Percentiles rank a stretch among this genome's conserved stretches.
Evolutionary conservation across 2,329 filamentous ascomycete genomes (phyloP).

Genomic region (Ascocoryne sarcoides): DNA sequence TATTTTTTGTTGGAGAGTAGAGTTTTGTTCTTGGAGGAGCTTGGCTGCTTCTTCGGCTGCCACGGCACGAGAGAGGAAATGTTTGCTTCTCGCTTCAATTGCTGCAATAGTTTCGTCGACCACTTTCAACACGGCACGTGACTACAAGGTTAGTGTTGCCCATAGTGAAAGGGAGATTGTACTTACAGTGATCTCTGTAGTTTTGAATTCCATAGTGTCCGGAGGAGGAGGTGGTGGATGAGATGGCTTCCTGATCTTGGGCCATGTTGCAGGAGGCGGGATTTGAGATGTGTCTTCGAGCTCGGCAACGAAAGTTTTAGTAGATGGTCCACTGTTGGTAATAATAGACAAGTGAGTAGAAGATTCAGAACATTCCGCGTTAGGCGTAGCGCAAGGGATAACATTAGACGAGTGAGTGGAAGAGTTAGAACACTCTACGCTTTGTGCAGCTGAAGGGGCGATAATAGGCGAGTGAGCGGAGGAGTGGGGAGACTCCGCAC

Average conservation of each 20-base stretch:
- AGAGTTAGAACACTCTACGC: background rate
- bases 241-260: background rate
- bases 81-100: slow-evolving; percentile 21
- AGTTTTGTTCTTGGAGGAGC: slow-evolving; percentile 17
- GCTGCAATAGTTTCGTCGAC: slow-evolving; percentile 21
- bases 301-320: slow-evolving; percentile 15
- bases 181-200: slow-evolving; percentile 4
- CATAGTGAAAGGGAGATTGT: background rate
- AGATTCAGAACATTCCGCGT: background rate
- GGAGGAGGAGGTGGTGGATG: background rate
- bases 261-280: background rate
- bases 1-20: background rate
- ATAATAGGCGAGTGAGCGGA: slow-evolving; percentile 7
- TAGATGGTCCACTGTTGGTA: no score
- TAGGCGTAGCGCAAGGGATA: background rate
- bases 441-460: background rate
- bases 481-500: slow-evolving; percentile 12
- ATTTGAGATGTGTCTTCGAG: slow-evolving; percentile 22
- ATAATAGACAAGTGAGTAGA: background rate
- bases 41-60: slow-evolving; percentile 22
- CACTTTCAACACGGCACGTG: slow-evolving; percentile 16
- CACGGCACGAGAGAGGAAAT: slow-evolving; percentile 16
- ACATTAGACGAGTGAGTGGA: background rate
- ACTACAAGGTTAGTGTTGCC: slow-evolving; percentile 10
- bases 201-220: slow-evolving; percentile 9